phyloP scores from a whole-genome alignment of 352 stramenopile species.

The Phytophthora citrophthora region DNA sequence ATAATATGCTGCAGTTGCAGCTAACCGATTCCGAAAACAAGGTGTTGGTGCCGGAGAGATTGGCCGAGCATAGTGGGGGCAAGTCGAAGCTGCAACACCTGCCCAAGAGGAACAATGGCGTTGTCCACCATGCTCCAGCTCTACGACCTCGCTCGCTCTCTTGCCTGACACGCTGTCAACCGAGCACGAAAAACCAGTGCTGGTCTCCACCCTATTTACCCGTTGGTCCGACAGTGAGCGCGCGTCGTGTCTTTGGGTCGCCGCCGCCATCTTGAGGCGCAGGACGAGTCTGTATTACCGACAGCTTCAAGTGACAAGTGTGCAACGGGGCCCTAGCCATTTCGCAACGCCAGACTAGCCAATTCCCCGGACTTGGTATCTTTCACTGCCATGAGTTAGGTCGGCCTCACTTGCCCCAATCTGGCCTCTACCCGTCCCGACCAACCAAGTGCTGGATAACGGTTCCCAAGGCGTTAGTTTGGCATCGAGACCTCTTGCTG shows the following conservation, averaged over 20 bases:
- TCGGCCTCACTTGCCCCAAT: neutral
- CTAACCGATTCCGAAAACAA: slow-evolving; percentile 2
- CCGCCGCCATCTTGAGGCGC: slow-evolving; percentile 9
- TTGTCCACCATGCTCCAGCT: slow-evolving; percentile 8
- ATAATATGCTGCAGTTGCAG: neutral
- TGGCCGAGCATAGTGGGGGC: slow-evolving; percentile 13
- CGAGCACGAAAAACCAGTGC: slow-evolving; percentile 14
- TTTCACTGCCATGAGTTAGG: neutral
- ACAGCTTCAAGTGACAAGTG: neutral
- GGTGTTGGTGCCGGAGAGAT: slow-evolving; percentile 7
- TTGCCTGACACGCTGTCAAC: slow-evolving; percentile 14
- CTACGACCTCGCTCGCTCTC: slow-evolving; percentile 11
- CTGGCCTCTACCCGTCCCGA: slow-evolving; percentile 1
- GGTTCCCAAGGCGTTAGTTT: neutral
- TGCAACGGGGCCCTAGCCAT: neutral
- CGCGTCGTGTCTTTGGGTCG: slow-evolving; percentile 9
- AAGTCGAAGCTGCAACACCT: slow-evolving; percentile 14
- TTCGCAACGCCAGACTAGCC: too few species aligned
- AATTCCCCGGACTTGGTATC: slow-evolving; percentile 1
- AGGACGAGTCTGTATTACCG: neutral
- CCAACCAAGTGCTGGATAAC: slow-evolving; percentile 22
- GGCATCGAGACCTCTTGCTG: too few species aligned
- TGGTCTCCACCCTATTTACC: slow-evolving; percentile 5
- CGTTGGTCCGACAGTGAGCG: slow-evolving; percentile 8
- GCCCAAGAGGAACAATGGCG: slow-evolving; percentile 19